Base-by-base conservation (phyloP, 139 green algal genomes). In the Zygnema circumcarinatum region DNA sequence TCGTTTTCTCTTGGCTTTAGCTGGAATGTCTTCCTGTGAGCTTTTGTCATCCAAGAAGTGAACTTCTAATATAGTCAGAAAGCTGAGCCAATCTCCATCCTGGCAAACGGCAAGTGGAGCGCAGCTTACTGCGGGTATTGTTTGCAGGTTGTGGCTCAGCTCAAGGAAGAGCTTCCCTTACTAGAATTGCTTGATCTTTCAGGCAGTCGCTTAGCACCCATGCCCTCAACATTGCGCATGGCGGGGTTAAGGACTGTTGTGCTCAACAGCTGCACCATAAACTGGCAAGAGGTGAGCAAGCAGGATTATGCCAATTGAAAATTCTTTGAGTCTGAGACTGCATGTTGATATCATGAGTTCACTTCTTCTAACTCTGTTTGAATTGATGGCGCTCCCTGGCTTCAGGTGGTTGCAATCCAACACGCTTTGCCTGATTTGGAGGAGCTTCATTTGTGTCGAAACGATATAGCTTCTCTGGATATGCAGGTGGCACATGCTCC, bases 181-280 rank as follows among this genome's bases (percentile, higher is more conserved):
- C 16, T 87, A 16, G 7, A 40, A 11, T 52, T 42, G 7, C 56
- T 87, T 3, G 56, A 87, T 38, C 80, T 87, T 11, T 41, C 32
- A 7, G 11, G 80, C 11, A 88, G 38, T 81, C 41, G 38, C 33
- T 38, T 87, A 3, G n/a, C n/a, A n/a, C 33, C 7, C 3, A 38
- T 3, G 41, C 11, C 32, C 16, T 11, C 16, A 38, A 42, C 68
- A 11, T 3, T 29, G 74, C 20, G 11, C 73, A 11, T 87, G 11
- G 11, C 75, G 41, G 52, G 33, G 3, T 74, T 87, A 36, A 88
- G 85, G 56, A 87, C 11, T 88, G 7, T 87, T 11, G 72, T 87
- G 11, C 75, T 87, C 11, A 87, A 87, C 80, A 88, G 11, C 73
- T 87, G 80, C 74, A 73, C 38, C 11, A 11, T 87, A 11, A 41